Evolutionary conservation across 2,329 filamentous ascomycete genomes (phyloP), one percentile per base, ranked within the genome.

Genomic region (Sporothrix brunneoviolacea): DNA sequence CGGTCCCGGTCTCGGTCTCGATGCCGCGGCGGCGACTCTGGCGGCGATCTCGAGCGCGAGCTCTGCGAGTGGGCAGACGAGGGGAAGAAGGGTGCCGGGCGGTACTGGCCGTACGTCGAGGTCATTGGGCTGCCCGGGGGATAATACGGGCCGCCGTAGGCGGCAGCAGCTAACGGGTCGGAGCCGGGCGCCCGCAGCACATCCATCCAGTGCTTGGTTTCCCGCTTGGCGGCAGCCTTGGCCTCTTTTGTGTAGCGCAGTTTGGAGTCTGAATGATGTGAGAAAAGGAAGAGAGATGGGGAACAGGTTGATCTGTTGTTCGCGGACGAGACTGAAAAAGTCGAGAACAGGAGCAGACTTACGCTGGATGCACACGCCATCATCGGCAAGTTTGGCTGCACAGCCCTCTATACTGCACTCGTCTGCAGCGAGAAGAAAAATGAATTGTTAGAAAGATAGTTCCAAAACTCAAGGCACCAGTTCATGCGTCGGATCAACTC

Each of bases 321-420:
- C n/a, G 24, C 24, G 24, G 24, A 5, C 24, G 10, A 28, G 24
- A 28, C 24, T 28, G 24, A 35, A 7, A 35, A 15, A 28, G 9
- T 4, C 1, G 12, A 16, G 38, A 27, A 22, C n/a, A 13, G n/a
- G 13, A 8, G 27, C 8, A 8, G 18, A 42, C 53, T 18, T 18
- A 54, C 52, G 53, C 30, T 53, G 30, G 10, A 49, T 16, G 22
- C 53, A 55, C 4, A 42, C 8, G 3, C 36, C 32, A 9, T 39
- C 15, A 6, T 50, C 51, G 10, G 48, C 46, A 1, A 40, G 13
- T 19, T 35, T 39, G n/a, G 36, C 42, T 2, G 38, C 24, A 21
- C 53, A 55, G 8, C 8, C 33, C 3, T 16, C 35, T 7, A 16
- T 21, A 3, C 33, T 10, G 36, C 53, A 55, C 32, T 55, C 48